Conservation (phyloP, 345 rosid species). For the Syzygium aqueum region DNA sequence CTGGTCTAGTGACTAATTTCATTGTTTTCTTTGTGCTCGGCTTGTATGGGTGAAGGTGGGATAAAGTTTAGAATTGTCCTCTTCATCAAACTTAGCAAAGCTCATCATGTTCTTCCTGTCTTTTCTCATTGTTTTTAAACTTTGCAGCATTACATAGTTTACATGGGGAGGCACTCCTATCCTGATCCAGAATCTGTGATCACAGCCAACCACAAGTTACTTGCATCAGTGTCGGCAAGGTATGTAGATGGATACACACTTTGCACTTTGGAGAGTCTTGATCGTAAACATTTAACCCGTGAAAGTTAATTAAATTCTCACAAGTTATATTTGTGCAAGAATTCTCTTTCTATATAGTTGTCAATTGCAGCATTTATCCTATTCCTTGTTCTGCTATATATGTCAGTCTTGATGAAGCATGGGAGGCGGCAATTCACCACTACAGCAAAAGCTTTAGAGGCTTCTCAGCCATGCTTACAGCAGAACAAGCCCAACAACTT, state of each 20-base stretch:
- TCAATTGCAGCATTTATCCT: neutral
- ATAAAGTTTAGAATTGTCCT: neutral
- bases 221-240: slow-evolving; percentile 35
- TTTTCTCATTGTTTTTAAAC: neutral
- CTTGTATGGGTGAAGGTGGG: neutral
- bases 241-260: neutral
- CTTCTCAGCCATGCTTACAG: slow-evolving; percentile 40
- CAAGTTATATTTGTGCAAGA: neutral
- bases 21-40: neutral
- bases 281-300: neutral
- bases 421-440: slow-evolving; percentile 26
- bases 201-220: slow-evolving; percentile 26
- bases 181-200: slow-evolving; percentile 30
- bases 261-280: neutral
- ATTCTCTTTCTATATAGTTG: neutral
- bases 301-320: neutral
- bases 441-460: slow-evolving; percentile 44
- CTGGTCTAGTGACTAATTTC: neutral
- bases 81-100: neutral
- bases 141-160: slow-evolving; percentile 42
- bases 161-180: slow-evolving; percentile 40
- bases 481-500: slow-evolving; percentile 26
- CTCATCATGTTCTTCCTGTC: neutral
- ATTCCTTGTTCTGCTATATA: neutral
- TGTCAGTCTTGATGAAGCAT: slow-evolving; percentile 24